A percentile compares a stretch with the other conserved stretches of the same genome.
These are phyloP conservation scores for Anthracocystis panici-leucophaei DNA, from an alignment of 1,284 basidiomycete species.

Conservation along the genomic window DNA sequence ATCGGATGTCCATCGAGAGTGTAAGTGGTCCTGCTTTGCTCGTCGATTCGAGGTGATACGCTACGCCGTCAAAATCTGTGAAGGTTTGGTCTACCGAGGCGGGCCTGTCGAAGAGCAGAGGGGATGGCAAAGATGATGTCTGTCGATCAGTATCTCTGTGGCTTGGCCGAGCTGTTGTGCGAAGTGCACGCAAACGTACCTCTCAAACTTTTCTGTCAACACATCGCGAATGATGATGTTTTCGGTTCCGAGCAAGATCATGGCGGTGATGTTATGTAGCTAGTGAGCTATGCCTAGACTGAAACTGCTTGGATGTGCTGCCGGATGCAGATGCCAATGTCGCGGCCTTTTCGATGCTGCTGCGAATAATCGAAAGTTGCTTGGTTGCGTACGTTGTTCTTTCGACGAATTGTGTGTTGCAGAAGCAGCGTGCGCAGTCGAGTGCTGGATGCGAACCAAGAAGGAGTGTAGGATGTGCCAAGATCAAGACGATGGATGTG, in stretches of 20 bases:
- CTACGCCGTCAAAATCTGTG: slow-evolving; percentile 96
- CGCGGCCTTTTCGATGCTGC: neutral
- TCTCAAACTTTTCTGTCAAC: slow-evolving; percentile 86
- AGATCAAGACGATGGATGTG: slow-evolving; percentile 6
- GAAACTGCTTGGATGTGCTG: neutral
- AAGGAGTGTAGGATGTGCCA: neutral
- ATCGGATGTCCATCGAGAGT: slow-evolving; percentile 92
- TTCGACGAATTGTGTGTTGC: neutral
- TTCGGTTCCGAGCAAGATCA: slow-evolving; percentile 68
- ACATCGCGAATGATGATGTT: slow-evolving; percentile 89
- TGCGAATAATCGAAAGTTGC: no score
- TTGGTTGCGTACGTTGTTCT: no score
- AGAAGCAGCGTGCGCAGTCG: neutral
- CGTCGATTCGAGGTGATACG: slow-evolving; percentile 85
- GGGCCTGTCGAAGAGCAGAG: slow-evolving; percentile 74
- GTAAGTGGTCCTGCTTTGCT: slow-evolving; percentile 79
- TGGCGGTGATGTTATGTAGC: slow-evolving; percentile 27
- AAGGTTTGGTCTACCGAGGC: slow-evolving; percentile 92
- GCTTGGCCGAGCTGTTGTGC: neutral
- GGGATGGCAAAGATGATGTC: neutral
- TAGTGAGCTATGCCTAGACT: neutral
- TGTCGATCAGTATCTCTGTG: neutral
- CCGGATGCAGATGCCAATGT: neutral
- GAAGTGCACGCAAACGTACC: slow-evolving; percentile 74
- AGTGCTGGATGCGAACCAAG: no score